phyloP scores from a whole-genome alignment of 805 yeast genomes.

The Teunomyces lycoperdinae region DNA sequence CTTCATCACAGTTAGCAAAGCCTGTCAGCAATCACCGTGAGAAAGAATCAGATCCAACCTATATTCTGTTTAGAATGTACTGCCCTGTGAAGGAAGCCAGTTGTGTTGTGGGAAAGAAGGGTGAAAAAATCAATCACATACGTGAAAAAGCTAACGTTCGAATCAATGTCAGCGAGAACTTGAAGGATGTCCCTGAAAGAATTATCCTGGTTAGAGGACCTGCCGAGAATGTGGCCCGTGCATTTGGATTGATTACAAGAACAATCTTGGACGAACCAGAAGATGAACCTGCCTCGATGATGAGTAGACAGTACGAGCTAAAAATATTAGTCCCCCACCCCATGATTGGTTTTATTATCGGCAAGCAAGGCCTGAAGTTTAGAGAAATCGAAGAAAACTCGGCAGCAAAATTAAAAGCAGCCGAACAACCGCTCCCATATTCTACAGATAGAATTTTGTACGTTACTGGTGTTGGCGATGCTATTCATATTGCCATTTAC shows the following conservation, averaged over 20 bases:
- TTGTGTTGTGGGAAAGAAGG: slow-evolving; percentile 72
- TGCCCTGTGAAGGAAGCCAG: slow-evolving; percentile 77
- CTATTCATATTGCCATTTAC: slow-evolving; percentile 79
- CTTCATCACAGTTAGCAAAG: slow-evolving; percentile 15
- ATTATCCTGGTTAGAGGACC: slow-evolving; percentile 72
- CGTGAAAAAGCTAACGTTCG: slow-evolving; percentile 62
- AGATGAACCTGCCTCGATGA: slow-evolving; percentile 55
- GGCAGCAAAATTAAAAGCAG: slow-evolving; percentile 74
- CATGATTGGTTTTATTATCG: slow-evolving; percentile 77
- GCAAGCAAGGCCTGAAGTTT: slow-evolving; percentile 69
- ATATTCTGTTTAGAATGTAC: slow-evolving; percentile 68
- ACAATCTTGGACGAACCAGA: slow-evolving; percentile 65
- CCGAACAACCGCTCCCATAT: slow-evolving; percentile 65
- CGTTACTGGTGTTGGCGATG: slow-evolving; percentile 79
- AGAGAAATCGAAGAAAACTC: slow-evolving; percentile 80
- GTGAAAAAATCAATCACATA: slow-evolving; percentile 66
- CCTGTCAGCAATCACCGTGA: slow-evolving; percentile 42
- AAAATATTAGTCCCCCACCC: slow-evolving; percentile 73
- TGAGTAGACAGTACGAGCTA: slow-evolving; percentile 54
- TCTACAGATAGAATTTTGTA: slow-evolving; percentile 75
- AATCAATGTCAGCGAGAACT: slow-evolving; percentile 69
- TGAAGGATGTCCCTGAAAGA: slow-evolving; percentile 69
- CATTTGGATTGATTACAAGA: slow-evolving; percentile 71
- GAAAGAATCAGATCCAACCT: slow-evolving; percentile 52
- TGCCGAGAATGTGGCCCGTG: slow-evolving; percentile 75